Conservation (phyloP, 129 eudicot species). For the Chrysanthemum lavandulifolium region DNA sequence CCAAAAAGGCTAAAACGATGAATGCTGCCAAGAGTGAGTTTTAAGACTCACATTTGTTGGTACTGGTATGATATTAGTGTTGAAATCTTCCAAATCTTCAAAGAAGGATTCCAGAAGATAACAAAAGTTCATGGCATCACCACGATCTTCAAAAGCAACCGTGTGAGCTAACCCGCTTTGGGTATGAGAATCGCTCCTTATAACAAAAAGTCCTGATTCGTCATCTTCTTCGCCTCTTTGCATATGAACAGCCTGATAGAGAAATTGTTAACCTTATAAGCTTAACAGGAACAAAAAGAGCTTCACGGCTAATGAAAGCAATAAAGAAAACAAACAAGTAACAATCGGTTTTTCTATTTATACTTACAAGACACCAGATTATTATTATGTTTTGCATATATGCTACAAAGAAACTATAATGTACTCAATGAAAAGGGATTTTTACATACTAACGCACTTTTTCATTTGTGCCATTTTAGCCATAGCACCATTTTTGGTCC, state of each 20-base stretch:
- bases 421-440: too few relatives aligned
- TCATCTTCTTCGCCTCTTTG: slow-evolving; percentile 48
- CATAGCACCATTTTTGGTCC: too few relatives aligned
- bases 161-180: slow-evolving; percentile 38
- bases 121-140: slow-evolving; percentile 80
- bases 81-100: slow-evolving; percentile 55
- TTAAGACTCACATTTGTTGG: slow-evolving; percentile 55
- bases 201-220: slow-evolving; percentile 46
- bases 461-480: too few relatives aligned
- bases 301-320: too few relatives aligned
- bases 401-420: too few relatives aligned
- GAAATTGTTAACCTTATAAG: not conserved
- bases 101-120: slow-evolving; percentile 76
- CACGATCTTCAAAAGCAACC: slow-evolving; percentile 80
- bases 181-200: slow-evolving; percentile 38
- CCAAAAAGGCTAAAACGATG: too few relatives aligned
- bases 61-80: slow-evolving; percentile 56
- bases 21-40: not conserved
- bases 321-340: not conserved
- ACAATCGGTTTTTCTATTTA: not conserved
- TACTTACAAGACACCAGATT: too few relatives aligned
- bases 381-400: too few relatives aligned
- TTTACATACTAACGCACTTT: too few relatives aligned
- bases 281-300: too few relatives aligned
- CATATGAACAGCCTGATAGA: slow-evolving; percentile 68